Base-by-base conservation (phyloP, 495 filamentous ascomycete genomes). In the Aspergillus sclerotioniger region DNA sequence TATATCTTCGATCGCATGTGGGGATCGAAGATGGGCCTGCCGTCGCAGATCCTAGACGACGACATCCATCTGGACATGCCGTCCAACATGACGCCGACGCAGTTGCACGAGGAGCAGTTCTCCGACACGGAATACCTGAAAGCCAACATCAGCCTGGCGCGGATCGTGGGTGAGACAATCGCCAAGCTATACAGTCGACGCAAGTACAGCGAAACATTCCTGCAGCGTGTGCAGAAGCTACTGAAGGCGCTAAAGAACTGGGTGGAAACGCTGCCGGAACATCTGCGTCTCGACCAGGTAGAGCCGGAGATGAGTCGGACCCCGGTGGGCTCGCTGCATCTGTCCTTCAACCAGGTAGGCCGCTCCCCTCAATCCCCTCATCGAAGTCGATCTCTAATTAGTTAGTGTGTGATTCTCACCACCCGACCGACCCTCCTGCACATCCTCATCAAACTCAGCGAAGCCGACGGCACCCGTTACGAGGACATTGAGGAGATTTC, bases 1-100 rank as follows among this genome's bases (percentile, higher is more conserved):
- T 79, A 79, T 59, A 76, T 76, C 32, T 78, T 79, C 53, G 75
- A 79, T 52, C 71, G 75, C 31, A 76, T 77, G 72, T 78, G 74
- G 75, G 72, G 71, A 16, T 76, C 75, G 9, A 78, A 75, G 43
- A 76, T 78, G 70, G 76, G 76, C 6, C 65, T 77, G 1, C 75
- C 75, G 3, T 68, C 74, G 60, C 72, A 77, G 58, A 76, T 79
- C 29, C 69, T 71, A 32, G 76, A 79, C 51, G 76, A 79, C 46
- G 76, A 78, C 48, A 78, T 78, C 44, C 73, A 79, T 44, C 67
- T 79, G 33, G 75, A 77, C 54, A 71, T 78, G 66, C 75, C 76
- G 20, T 74, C 66, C 8, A 67, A 61, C 10, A 64, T 77, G 3
- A 57, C 59, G 17, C 72, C 72, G 5, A 52, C 54, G 17, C 67